Base-by-base conservation (phyloP, 2,329 filamentous ascomycete genomes). In the Claviceps citrina region DNA sequence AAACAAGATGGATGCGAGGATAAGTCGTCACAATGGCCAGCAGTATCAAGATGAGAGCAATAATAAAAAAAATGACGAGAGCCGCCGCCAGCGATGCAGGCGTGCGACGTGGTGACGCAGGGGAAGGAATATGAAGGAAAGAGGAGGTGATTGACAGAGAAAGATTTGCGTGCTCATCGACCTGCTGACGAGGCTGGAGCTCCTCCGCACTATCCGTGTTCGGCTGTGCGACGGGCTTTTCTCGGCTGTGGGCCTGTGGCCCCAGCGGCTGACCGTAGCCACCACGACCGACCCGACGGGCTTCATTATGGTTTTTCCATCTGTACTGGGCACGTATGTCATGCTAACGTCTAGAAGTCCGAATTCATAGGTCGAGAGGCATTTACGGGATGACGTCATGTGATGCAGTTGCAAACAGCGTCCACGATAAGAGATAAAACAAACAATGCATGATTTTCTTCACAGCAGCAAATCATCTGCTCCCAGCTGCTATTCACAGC, bases 101-200 rank as follows among this genome's bases (percentile, higher is more conserved):
- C 35, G 31, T 18, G 26, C 31, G 36, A 38, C 38, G 39, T 27
- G 19, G 35, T 41, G 35, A 28, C 35, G 30, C 24, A 35, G 28
- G 27, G 19, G 43, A 41, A 41, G 36, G 36, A 40, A 40, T 40
- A 45, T 31, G 34, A 43, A 35, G 13, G 32, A 16, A 15, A 4
- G 18, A 15, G 8, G 32, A 35, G 25, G 32, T n/a, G n/a, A n/a
- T 5, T 35, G 32, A 25, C 20, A 35, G 48, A 50, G 48, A 58
- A 57, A 50, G 55, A 50, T 59, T 58, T 57, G 54, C 49, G 51
- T 54, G 49, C 24, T 54, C 47, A 47, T 41, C 16, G 41, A 36
- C 40, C 45, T 28, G 38, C 31, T 30, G 49, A 49, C 47, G 51
- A 52, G 54, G 54, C 46, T 58, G 54, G 53, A 48, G 40, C 41